A percentile compares a stretch with the other conserved stretches of the same genome.
Conservation (phyloP, 1,139 yeast species). For the Scheffersomyces illinoinensis region DNA sequence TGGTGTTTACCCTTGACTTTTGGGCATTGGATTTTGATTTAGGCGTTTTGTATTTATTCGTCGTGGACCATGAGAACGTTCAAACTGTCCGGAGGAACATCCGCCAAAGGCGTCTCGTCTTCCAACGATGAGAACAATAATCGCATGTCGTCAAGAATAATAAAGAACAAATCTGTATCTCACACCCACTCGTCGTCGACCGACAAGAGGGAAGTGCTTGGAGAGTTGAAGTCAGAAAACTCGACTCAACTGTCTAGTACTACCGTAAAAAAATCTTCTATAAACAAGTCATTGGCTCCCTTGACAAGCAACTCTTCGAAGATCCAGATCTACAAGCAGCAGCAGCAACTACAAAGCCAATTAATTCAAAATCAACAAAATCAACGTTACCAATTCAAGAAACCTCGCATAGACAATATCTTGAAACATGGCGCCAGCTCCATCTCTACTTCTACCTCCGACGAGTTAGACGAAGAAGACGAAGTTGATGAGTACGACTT, state of each 20-base stretch:
- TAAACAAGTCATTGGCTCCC: background rate
- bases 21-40: background rate
- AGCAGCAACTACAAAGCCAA: constrained; percentile 1
- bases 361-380: constrained; percentile 3
- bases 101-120: background rate
- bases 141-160: background rate
- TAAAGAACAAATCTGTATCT: background rate
- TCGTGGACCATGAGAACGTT: background rate
- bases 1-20: background rate
- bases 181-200: background rate
- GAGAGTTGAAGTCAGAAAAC: constrained; percentile 20
- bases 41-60: background rate
- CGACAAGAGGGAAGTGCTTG: constrained; percentile 27
- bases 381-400: constrained; percentile 20
- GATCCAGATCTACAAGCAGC: constrained; percentile 22
- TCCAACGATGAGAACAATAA: background rate
- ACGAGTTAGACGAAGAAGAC: constrained; percentile 4
- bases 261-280: constrained; percentile 2
- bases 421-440: constrained; percentile 1
- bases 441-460: background rate
- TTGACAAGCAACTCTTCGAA: constrained; percentile 14
- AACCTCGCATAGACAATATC: constrained; percentile 22
- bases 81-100: background rate
- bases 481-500: constrained; percentile 13
- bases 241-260: constrained; percentile 1